phyloP scores from a whole-genome alignment of 2,329 filamentous ascomycete genomes.

The Trichoderma sp. region DNA sequence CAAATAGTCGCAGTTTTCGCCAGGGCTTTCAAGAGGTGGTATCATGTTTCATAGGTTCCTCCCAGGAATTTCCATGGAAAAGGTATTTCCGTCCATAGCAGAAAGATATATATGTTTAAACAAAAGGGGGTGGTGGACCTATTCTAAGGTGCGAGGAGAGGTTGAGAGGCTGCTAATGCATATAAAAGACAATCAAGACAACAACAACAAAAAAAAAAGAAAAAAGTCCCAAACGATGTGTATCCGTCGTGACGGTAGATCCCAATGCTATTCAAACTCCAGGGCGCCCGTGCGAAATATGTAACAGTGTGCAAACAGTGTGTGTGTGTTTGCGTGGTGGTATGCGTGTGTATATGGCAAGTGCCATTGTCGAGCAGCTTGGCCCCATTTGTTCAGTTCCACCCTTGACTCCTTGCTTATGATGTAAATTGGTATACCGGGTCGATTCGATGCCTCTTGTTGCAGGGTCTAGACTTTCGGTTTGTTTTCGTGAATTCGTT shows the following conservation, averaged over 20 bases:
- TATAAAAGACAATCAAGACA: conserved; percentile 2
- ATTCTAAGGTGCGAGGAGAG: conserved; percentile 4
- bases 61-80: neutral
- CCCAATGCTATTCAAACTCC: conserved; percentile 28
- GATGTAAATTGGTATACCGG: neutral
- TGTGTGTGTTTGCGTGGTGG: neutral
- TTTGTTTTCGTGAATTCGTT: conserved; percentile 11
- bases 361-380: neutral
- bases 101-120: neutral
- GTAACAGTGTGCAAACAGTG: conserved; percentile 8
- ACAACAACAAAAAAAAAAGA: too few relatives aligned
- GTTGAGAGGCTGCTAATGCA: neutral
- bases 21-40: conserved; percentile 11
- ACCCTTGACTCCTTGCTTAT: conserved; percentile 9
- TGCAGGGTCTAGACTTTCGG: neutral
- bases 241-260: conserved; percentile 14
- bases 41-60: conserved; percentile 12
- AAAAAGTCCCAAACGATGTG: neutral
- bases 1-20: conserved; percentile 9
- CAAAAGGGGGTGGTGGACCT: neutral
- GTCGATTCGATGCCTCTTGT: neutral
- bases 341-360: neutral
- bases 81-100: neutral
- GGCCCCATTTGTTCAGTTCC: neutral
- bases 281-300: conserved; percentile 22